phyloP scores from a whole-genome alignment of 345 rosid genomes.

The Reutealis trisperma region DNA sequence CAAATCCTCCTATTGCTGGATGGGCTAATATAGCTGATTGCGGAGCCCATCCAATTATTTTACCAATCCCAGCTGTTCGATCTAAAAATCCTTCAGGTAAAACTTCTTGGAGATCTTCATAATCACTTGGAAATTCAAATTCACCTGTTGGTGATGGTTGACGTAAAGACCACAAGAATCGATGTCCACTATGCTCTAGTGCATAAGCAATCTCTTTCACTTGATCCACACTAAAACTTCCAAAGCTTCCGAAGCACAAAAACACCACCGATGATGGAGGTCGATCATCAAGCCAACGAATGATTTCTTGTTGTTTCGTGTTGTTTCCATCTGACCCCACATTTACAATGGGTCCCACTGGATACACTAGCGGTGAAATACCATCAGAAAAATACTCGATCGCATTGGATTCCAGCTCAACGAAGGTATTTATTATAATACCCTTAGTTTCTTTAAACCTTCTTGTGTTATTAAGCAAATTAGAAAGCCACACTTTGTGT shows the following conservation, averaged over 20 bases:
- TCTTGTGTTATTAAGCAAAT: not conserved
- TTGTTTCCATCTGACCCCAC: not conserved
- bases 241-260: not conserved
- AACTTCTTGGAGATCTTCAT: not conserved
- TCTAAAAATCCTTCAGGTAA: not conserved
- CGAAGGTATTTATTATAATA: not conserved
- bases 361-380: not conserved
- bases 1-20: slow-evolving; percentile 15
- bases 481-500: not conserved
- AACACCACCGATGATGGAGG: not conserved
- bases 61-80: not conserved
- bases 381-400: not conserved
- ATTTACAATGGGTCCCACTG: not conserved
- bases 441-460: not conserved
- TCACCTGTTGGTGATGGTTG: not conserved
- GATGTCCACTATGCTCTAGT: not conserved
- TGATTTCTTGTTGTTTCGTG: not conserved
- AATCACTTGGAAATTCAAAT: not conserved
- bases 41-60: slow-evolving; percentile 17
- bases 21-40: not conserved
- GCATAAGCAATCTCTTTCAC: not conserved
- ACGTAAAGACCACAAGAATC: not conserved
- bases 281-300: not conserved
- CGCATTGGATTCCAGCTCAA: not conserved
- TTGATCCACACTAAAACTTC: not conserved